Base-by-base conservation (phyloP, 169 alveolate genomes). In the Cryptosporidium meleagridis region DNA sequence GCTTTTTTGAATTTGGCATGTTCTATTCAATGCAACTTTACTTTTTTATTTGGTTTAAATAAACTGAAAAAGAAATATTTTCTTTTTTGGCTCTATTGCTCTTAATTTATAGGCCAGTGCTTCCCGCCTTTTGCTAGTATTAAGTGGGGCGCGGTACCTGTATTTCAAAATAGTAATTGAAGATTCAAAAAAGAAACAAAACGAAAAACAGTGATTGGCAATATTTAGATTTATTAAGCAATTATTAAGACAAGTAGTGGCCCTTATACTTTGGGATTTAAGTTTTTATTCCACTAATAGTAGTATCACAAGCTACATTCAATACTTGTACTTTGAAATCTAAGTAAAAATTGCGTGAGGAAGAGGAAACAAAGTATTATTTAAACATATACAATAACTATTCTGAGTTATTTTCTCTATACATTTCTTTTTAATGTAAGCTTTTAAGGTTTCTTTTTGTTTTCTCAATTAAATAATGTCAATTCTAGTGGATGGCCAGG, bases 401-500 rank as follows among this genome's bases (percentile, higher is more conserved):
- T 14, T 48, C 55, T 48, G 21, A 55, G 67, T 21, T 55, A 16
- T 55, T 55, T 5, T n/a, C 12, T 55, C 35, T n/a, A 12, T 16
- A n/a, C 0, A 4, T 14, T 48, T 48, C 18, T 16, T 37, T 55
- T 55, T 55, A 37, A 55, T 55, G 67, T 6, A 55, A n/a, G 23
- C 4, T n/a, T 23, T 55, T 3, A 8, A 10, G 7, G 6, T 6
- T 26, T 26, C 29, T 10, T 9, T n/a, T 26, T 55, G 67, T 37
- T 55, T 55, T 55, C 26, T 16, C 10, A 5, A 23, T 55, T 55
- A 18, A 55, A 35, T 21, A 6, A 80, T 80, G 89, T 16, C 75
- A 59, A 45, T 80, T 23, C 41, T 41, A 7, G 51, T 80, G 1
- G 75, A 80, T 61, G 68, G 70, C 21, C 65, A 39, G 69, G 29